These are phyloP conservation scores for Eucalyptus curtisii DNA, from an alignment of 345 rosid genomes.

Conservation along the genomic window DNA sequence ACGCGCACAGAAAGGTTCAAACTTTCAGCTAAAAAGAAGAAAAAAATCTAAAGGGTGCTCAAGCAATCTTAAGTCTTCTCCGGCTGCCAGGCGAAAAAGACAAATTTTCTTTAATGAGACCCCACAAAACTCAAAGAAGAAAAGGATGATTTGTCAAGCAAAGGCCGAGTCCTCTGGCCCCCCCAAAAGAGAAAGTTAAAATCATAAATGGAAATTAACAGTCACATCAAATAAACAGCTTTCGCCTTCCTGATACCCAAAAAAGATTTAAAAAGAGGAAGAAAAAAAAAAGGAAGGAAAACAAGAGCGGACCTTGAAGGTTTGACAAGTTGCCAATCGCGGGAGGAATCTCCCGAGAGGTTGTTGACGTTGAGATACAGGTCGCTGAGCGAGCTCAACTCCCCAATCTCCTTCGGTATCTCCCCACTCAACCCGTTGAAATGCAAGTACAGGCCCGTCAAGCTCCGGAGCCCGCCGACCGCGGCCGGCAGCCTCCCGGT, in stretches of 20 bases:
- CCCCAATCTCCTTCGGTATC: constrained; percentile 68
- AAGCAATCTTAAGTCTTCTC: neutral
- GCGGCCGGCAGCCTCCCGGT: constrained; percentile 68
- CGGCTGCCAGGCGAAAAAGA: neutral
- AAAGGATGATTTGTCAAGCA: neutral
- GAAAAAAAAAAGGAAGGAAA: neutral
- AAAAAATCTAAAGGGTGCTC: neutral
- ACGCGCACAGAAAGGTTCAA: neutral
- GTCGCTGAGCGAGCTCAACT: constrained; percentile 48
- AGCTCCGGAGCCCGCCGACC: constrained; percentile 53
- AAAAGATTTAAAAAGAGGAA: neutral
- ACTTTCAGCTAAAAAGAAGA: neutral
- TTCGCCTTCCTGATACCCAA: neutral
- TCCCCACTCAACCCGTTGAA: constrained; percentile 68
- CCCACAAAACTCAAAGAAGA: neutral
- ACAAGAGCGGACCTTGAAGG: constrained; percentile 58
- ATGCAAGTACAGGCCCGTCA: constrained; percentile 87
- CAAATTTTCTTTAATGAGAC: neutral
- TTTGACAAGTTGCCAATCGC: constrained; percentile 52
- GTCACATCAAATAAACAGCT: neutral
- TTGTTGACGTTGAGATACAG: constrained; percentile 82
- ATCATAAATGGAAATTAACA: neutral
- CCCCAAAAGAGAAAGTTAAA: neutral
- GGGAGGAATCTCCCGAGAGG: constrained; percentile 67
- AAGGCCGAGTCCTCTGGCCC: neutral